phyloP scores from a whole-genome alignment of 768 basidiomycete species.

The Fomitopsis serialis region DNA sequence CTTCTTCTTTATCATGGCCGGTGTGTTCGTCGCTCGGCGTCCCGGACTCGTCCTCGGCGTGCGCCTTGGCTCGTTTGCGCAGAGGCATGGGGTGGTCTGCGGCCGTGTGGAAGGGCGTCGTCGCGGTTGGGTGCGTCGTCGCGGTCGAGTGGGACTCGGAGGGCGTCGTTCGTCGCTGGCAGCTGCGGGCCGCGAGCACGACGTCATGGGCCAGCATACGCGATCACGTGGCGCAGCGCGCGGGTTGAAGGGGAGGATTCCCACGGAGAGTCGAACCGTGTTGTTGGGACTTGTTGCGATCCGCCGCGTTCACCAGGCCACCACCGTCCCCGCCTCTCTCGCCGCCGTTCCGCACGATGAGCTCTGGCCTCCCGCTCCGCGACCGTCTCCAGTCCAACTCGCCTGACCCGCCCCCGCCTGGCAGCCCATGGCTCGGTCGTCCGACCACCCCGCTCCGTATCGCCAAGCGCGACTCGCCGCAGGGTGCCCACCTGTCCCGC shows the following conservation, averaged over 20 bases:
- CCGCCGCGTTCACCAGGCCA: constrained; percentile 2
- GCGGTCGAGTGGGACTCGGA: not conserved
- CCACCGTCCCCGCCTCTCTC: not conserved
- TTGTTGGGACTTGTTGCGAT: not conserved
- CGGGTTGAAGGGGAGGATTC: constrained; percentile 12
- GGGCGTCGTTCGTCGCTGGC: not conserved
- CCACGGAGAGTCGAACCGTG: constrained; percentile 1
- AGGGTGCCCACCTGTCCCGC: constrained; percentile 53
- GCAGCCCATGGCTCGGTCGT: constrained; percentile 25
- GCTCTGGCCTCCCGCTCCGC: constrained; percentile 11
- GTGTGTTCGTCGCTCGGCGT: not conserved
- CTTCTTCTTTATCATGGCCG: not conserved
- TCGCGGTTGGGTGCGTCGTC: too few relatives aligned
- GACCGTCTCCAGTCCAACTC: constrained; percentile 16
- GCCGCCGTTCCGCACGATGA: constrained; percentile 10
- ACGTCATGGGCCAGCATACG: not conserved
- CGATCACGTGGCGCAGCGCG: constrained; percentile 13
- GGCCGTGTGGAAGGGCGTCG: too few relatives aligned
- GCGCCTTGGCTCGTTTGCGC: not conserved
- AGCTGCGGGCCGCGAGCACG: too few relatives aligned
- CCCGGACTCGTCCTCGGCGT: not conserved
- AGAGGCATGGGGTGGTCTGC: too few relatives aligned
- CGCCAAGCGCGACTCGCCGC: constrained; percentile 54
- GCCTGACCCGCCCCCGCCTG: constrained; percentile 6
- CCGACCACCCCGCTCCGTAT: constrained; percentile 66